A percentile compares a stretch with the other conserved stretches of the same genome.
phyloP scores from a whole-genome alignment of 2,329 filamentous ascomycete species.

The Claviceps sorghi region DNA sequence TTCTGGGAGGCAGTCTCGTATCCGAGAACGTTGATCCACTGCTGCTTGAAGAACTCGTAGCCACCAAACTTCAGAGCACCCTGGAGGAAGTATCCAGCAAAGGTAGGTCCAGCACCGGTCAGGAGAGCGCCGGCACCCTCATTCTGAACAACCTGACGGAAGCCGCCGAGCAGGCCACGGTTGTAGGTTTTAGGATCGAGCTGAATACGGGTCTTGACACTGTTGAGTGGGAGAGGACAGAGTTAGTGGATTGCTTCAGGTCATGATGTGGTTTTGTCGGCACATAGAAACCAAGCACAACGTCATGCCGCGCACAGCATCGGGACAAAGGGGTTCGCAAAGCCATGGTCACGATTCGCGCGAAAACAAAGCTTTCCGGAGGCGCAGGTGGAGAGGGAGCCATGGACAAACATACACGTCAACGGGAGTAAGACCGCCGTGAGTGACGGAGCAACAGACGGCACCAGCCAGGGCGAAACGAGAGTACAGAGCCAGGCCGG shows the following conservation, averaged over 20 bases:
- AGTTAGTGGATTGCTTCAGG: background rate
- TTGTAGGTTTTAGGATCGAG: slow-evolving; percentile 84
- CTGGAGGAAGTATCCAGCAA: slow-evolving; percentile 86
- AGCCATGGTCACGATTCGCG: background rate
- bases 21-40: slow-evolving; percentile 67
- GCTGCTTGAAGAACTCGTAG: slow-evolving; percentile 94
- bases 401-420: slow-evolving; percentile 77
- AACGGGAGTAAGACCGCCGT: slow-evolving; percentile 91
- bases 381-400: background rate
- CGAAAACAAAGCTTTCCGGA: background rate
- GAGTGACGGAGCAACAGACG: slow-evolving; percentile 94
- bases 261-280: background rate
- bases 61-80: slow-evolving; percentile 88
- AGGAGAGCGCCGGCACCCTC: slow-evolving; percentile 78
- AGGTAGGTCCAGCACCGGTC: slow-evolving; percentile 74
- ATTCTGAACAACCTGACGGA: slow-evolving; percentile 69
- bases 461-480: slow-evolving; percentile 95
- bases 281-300: background rate
- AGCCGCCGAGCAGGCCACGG: slow-evolving; percentile 71
- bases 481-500: slow-evolving; percentile 63
- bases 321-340: background rate
- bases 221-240: slow-evolving; percentile 20
- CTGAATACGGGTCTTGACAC: slow-evolving; percentile 92
- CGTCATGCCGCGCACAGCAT: background rate
- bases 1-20: slow-evolving; percentile 65